Base-by-base conservation (phyloP, 805 yeast genomes). In the Wickerhamomyces chaumierensis region DNA sequence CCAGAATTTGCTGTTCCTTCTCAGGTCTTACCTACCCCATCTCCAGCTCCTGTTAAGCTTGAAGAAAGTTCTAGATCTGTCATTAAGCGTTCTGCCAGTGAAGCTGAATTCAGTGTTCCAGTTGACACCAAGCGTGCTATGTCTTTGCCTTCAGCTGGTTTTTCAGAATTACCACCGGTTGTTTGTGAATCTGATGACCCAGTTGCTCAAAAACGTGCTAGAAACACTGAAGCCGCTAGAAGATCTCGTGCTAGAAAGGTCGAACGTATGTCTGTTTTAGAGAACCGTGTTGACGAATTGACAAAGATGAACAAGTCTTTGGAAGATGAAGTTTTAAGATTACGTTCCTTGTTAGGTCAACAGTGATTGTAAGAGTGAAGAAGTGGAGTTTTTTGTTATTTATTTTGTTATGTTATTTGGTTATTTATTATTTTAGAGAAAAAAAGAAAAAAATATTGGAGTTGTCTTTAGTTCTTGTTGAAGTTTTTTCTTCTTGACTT, bases 141-240 rank as follows among this genome's bases (percentile, higher is more conserved):
- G 35, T 39, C 46, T 11, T 29, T 18, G 9, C 38, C 35, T 31
- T 32, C 38, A 17, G 53, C 62, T 68, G 95, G 86, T 58, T 78
- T 74, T 47, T 65, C 82, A 39, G 95, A 95, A 31, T 68, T 86
- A 59, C 65, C 69, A 48, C 94, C 94, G 9, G 69, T 87, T 40
- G 71, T 66, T 34, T 68, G 73, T 25, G 73, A 70, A 34, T 57
- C 66, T 19, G 62, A 57, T 36, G 95, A 87, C 58, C 74, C 80
- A n/a, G 72, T 71, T 41, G 74, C 85, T 35, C 59, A 82, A 52
- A 90, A 90, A 66, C 79, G 97, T 58, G 97, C 97, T 8, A 79
- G 90, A 62, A 90, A 92, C 71, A 90, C 78, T 36, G 95, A 87
- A 57, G 96, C 97, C 48, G 96, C 96, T 7, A 78, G 96, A 61